A percentile compares a stretch with the other conserved stretches of the same genome.
Evolutionary conservation across 2,329 filamentous ascomycete species (phyloP).

Genomic region (Atkinsonella hypoxylon): DNA sequence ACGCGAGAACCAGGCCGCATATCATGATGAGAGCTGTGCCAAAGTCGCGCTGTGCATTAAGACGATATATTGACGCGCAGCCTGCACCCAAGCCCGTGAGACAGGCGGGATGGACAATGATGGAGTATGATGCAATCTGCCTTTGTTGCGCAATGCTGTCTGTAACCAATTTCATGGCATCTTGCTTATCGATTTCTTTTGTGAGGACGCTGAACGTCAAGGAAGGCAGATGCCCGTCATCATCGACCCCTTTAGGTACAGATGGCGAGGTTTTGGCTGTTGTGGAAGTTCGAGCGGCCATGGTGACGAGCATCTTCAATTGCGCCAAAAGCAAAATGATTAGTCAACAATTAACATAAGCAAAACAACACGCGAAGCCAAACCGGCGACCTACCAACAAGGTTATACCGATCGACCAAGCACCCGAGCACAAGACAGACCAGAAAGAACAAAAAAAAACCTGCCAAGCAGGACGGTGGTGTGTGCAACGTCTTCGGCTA

Average conservation of each 20-base stretch:
- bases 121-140: slow-evolving; percentile 48
- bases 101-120: slow-evolving; percentile 51
- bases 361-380: background rate
- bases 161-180: slow-evolving; percentile 60
- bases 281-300: slow-evolving; percentile 8
- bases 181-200: slow-evolving; percentile 44
- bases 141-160: slow-evolving; percentile 78
- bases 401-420: background rate
- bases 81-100: slow-evolving; percentile 32
- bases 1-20: slow-evolving; percentile 49
- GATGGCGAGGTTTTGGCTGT: slow-evolving; percentile 2
- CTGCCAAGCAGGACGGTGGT: background rate
- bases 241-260: background rate
- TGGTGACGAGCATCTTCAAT: slow-evolving; percentile 4
- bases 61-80: slow-evolving; percentile 27
- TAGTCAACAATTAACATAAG: background rate
- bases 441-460: background rate
- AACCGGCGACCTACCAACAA: background rate
- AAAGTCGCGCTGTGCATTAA: slow-evolving; percentile 31
- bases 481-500: background rate
- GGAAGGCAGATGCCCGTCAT: slow-evolving; percentile 35
- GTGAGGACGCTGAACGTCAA: slow-evolving; percentile 47
- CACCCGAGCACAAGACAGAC: background rate
- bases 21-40: slow-evolving; percentile 42
- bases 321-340: background rate